These are phyloP conservation scores for Diaporthe sp. DNA, from an alignment of 2,329 filamentous ascomycete genomes.

Conservation along the genomic window DNA sequence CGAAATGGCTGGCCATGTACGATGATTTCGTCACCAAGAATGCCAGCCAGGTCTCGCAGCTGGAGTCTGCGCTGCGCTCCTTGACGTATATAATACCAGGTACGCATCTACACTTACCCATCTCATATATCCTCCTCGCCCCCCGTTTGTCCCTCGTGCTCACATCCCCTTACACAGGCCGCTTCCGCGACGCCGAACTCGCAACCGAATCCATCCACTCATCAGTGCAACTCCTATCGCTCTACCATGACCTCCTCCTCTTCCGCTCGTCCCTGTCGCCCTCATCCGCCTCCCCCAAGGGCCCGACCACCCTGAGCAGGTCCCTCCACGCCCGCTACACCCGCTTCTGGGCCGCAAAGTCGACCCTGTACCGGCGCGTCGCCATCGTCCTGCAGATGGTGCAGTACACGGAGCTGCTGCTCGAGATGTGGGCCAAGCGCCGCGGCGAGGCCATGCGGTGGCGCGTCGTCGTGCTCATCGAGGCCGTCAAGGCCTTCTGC, in stretches of 20 bases:
- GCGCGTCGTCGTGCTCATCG: conserved; percentile 87
- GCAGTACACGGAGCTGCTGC: conserved; percentile 94
- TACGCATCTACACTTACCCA: conserved; percentile 47
- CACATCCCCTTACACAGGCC: conserved; percentile 61
- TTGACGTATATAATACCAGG: conserved; percentile 96
- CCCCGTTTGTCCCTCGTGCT: background rate
- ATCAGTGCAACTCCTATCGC: conserved; percentile 86
- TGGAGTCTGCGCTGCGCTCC: conserved; percentile 92
- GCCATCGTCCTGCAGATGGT: conserved; percentile 89
- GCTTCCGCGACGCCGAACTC: conserved; percentile 92
- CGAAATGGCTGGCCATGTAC: conserved; percentile 79
- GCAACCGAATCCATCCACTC: conserved; percentile 94
- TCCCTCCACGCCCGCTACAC: conserved; percentile 75
- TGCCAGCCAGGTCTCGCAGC: conserved; percentile 91
- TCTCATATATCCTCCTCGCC: background rate
- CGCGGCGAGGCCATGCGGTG: conserved; percentile 85
- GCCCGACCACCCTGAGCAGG: conserved; percentile 64
- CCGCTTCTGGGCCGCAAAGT: conserved; percentile 73
- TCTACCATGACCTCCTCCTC: conserved; percentile 93
- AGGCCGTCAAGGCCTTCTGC: conserved; percentile 88
- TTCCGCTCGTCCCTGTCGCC: conserved; percentile 58
- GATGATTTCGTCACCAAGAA: conserved; percentile 96
- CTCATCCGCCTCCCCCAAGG: conserved; percentile 69
- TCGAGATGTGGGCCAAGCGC: conserved; percentile 95
- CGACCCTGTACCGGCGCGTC: conserved; percentile 81